phyloP scores from a whole-genome alignment of 768 basidiomycete species.

The Leccinum aurantiacum region DNA sequence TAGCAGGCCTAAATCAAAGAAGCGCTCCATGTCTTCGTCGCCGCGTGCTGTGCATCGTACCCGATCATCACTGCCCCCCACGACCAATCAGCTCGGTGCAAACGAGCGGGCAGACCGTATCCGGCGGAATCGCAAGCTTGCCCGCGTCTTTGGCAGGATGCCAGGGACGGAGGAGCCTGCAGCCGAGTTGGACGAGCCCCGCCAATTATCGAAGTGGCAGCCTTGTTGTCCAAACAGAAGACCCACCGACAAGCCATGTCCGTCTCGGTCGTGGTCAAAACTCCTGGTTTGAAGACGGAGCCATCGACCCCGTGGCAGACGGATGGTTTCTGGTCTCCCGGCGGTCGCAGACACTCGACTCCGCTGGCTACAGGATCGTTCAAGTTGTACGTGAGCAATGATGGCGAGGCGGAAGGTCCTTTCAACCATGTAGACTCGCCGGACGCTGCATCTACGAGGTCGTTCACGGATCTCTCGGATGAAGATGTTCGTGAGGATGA shows the following conservation, averaged over 20 bases:
- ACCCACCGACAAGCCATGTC: slow-evolving; percentile 34
- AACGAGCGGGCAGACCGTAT: slow-evolving; percentile 72
- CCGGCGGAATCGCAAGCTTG: slow-evolving; percentile 71
- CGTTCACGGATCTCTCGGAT: slow-evolving; percentile 68
- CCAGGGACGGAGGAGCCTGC: slow-evolving; percentile 45
- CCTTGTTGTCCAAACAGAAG: slow-evolving; percentile 32
- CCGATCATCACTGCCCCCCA: slow-evolving; percentile 48
- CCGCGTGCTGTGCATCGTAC: slow-evolving; percentile 18
- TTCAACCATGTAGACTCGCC: slow-evolving; percentile 15
- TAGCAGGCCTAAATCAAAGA: slow-evolving; percentile 18
- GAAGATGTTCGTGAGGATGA: slow-evolving; percentile 44
- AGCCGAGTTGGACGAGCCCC: slow-evolving; percentile 28
- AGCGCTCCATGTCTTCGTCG: slow-evolving; percentile 32
- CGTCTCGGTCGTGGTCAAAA: slow-evolving; percentile 26
- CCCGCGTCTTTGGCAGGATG: slow-evolving; percentile 73
- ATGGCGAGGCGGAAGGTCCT: not conserved
- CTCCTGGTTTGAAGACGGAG: slow-evolving; percentile 21
- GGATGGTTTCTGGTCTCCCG: slow-evolving; percentile 30
- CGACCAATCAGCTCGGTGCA: slow-evolving; percentile 64
- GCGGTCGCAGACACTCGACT: slow-evolving; percentile 52
- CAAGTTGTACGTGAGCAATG: slow-evolving; percentile 24
- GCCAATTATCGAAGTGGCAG: slow-evolving; percentile 19
- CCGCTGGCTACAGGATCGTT: slow-evolving; percentile 52
- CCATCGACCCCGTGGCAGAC: slow-evolving; percentile 36
- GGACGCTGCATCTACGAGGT: slow-evolving; percentile 36